Percentiles rank a stretch among this genome's conserved stretches.
These are phyloP conservation scores for Turritis glabra DNA, from an alignment of 345 rosid species.

Conservation along the genomic window DNA sequence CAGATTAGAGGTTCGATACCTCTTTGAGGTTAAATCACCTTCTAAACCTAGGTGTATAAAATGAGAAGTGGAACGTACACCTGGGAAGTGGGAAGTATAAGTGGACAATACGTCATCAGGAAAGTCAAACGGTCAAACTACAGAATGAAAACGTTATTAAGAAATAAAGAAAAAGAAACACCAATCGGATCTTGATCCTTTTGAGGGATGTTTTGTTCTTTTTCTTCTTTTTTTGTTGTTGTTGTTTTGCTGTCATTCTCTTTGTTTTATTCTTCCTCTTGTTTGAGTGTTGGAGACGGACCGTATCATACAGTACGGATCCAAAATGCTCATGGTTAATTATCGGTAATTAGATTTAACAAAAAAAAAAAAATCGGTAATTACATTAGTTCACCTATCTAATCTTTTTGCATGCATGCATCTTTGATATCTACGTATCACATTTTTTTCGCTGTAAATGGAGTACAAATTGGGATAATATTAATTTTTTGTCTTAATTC, in stretches of 20 bases:
- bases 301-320: slow-evolving; percentile 34
- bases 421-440: not conserved
- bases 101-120: slow-evolving; percentile 1
- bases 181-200: slow-evolving; percentile 37
- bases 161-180: not conserved
- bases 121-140: slow-evolving; percentile 24
- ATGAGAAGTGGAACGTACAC: not conserved
- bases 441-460: not conserved
- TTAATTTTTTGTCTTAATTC: not conserved
- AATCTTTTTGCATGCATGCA: not conserved
- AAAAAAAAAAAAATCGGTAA: not conserved
- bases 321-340: not conserved
- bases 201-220: slow-evolving; percentile 13
- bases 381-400: not conserved
- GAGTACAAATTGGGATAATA: not conserved
- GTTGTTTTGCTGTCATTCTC: slow-evolving; percentile 33
- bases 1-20: too few relatives aligned
- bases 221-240: not conserved
- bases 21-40: not conserved
- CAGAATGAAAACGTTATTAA: slow-evolving; percentile 14
- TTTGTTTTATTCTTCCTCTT: slow-evolving; percentile 18
- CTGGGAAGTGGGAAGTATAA: not conserved
- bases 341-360: not conserved
- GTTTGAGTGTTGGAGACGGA: slow-evolving; percentile 32
- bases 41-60: not conserved